These are phyloP conservation scores for Syzygium aqueum DNA, from an alignment of 345 rosid species.

Conservation along the genomic window DNA sequence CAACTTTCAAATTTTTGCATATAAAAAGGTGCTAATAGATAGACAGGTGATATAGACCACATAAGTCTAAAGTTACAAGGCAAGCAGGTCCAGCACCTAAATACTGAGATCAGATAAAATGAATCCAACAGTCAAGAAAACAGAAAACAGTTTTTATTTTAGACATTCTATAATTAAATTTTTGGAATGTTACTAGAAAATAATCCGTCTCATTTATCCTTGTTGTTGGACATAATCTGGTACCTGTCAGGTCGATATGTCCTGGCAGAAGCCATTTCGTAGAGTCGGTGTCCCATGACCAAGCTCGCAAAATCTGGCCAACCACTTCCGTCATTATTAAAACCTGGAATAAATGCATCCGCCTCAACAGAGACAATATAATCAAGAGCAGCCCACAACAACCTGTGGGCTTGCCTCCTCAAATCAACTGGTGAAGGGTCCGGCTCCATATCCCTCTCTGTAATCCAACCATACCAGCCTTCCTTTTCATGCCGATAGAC, in stretches of 20 bases:
- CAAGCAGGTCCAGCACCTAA: not conserved
- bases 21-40: not conserved
- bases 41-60: not conserved
- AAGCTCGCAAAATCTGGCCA: conserved; percentile 93
- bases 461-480: conserved; percentile 99
- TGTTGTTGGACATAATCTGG: not conserved
- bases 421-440: conserved; percentile 65
- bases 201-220: not conserved
- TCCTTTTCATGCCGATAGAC: conserved; percentile 91
- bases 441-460: conserved; percentile 75
- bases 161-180: not conserved
- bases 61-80: not conserved
- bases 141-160: not conserved
- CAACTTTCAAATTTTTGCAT: not conserved
- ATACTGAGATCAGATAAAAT: not conserved
- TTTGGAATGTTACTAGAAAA: not conserved
- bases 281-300: conserved; percentile 96
- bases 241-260: conserved; percentile 94
- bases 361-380: conserved; percentile 82
- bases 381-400: conserved; percentile 97
- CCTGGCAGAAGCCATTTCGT: conserved; percentile 77
- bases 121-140: not conserved
- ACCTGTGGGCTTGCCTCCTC: conserved; percentile 81
- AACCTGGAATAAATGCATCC: conserved; percentile 90
- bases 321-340: conserved; percentile 73